Percentiles rank a stretch among this genome's conserved stretches.
These are phyloP conservation scores for Acorus calamus DNA, from an alignment of 106 monocot genomes.

Conservation along the genomic window DNA sequence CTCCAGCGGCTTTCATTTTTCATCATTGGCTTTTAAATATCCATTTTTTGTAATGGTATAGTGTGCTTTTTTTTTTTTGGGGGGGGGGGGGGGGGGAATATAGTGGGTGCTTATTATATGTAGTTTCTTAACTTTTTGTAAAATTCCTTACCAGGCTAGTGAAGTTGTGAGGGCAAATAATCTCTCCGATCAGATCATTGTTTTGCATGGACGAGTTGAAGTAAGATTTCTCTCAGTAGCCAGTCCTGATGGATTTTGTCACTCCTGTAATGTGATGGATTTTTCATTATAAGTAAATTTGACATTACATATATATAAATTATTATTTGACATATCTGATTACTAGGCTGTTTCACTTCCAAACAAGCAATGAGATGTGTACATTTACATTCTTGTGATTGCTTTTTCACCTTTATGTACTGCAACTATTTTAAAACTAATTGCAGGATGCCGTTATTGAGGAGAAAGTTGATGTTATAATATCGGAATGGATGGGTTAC, in stretches of 20 bases:
- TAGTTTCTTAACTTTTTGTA: neutral
- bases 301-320: no score
- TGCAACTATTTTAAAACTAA: slow-evolving; percentile 4
- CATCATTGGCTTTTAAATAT: no score
- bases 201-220: slow-evolving; percentile 92
- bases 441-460: slow-evolving; percentile 76
- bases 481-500: slow-evolving; percentile 99
- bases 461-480: slow-evolving; percentile 96
- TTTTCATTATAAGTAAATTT: no score
- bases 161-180: slow-evolving; percentile 93
- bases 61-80: no score
- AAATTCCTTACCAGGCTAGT: slow-evolving; percentile 40
- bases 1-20: no score
- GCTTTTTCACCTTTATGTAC: neutral
- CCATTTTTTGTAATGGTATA: no score
- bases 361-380: no score
- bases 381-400: neutral
- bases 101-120: no score
- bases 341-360: neutral
- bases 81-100: no score
- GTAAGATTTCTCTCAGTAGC: slow-evolving; percentile 19
- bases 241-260: neutral
- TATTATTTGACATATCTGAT: no score
- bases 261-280: no score
- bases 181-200: slow-evolving; percentile 77